Conservation (phyloP, 2,329 filamentous ascomycete genomes). For the Fusarium sp. region DNA sequence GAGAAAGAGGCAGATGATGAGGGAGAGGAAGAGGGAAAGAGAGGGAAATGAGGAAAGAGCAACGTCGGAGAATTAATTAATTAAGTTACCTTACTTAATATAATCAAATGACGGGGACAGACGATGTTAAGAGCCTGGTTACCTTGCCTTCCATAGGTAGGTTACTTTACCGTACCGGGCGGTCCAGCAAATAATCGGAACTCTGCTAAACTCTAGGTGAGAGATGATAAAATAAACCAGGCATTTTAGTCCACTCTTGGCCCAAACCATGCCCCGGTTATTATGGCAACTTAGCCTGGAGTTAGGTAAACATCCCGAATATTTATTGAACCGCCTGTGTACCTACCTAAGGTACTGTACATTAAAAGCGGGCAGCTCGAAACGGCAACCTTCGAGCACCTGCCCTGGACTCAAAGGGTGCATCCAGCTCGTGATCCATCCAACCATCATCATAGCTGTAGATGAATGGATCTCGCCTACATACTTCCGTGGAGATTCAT, state of each 20-base stretch:
- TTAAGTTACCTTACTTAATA: neutral
- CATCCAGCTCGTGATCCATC: slow-evolving; percentile 2
- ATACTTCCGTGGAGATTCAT: neutral
- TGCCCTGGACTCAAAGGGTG: slow-evolving; percentile 12
- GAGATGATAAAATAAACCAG: too few relatives aligned
- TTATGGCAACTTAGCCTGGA: too few relatives aligned
- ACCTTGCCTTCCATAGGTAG: neutral
- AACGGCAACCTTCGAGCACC: slow-evolving; percentile 22
- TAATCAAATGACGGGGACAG: slow-evolving; percentile 22
- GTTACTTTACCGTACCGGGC: too few relatives aligned
- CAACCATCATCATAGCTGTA: too few relatives aligned
- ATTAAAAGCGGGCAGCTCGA: slow-evolving; percentile 33
- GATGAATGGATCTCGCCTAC: neutral
- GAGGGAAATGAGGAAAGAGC: neutral
- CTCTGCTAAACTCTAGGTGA: too few relatives aligned
- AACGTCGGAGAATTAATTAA: slow-evolving; percentile 18
- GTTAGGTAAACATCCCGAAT: too few relatives aligned
- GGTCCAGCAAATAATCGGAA: too few relatives aligned
- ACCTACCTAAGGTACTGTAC: slow-evolving; percentile 3
- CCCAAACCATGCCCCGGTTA: too few relatives aligned
- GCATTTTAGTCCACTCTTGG: too few relatives aligned
- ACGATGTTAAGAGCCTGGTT: slow-evolving; percentile 1
- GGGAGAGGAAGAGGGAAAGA: neutral
- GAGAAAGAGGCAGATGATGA: neutral
- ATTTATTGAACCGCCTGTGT: neutral